A percentile compares a stretch with the other conserved stretches of the same genome.
These are phyloP conservation scores for Lipomyces yamadae DNA, from an alignment of 805 yeast genomes.

Conservation along the genomic window DNA sequence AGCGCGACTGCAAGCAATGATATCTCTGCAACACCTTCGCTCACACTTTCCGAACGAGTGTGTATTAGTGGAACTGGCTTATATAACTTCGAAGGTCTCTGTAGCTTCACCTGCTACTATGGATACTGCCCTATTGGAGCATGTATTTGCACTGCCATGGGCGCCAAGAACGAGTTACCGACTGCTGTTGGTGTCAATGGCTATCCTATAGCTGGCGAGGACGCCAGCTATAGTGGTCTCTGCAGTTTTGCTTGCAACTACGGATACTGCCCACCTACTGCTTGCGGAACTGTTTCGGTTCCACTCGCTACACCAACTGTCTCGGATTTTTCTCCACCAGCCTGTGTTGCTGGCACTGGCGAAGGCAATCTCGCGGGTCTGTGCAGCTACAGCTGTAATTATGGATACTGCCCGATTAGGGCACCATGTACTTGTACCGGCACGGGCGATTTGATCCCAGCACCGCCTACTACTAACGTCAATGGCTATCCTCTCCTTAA, in stretches of 20 bases:
- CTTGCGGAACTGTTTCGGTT: not conserved
- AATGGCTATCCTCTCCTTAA: not conserved
- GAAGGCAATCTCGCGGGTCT: not conserved
- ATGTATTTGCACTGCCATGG: not conserved
- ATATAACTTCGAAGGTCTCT: not conserved
- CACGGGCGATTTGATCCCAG: not conserved
- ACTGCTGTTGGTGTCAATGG: not conserved
- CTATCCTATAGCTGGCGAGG: not conserved
- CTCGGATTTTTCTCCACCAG: not conserved
- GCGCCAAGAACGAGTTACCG: not conserved
- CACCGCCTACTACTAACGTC: not conserved
- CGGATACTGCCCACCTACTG: not conserved
- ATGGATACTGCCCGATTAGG: not conserved
- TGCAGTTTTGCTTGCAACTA: not conserved
- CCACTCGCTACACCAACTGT: not conserved
- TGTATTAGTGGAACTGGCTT: not conserved
- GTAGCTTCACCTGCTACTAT: not conserved
- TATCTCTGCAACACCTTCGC: not conserved
- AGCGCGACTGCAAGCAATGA: conserved; percentile 5
- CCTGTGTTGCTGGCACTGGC: not conserved
- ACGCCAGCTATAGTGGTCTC: not conserved
- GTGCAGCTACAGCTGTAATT: not conserved
- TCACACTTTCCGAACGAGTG: not conserved
- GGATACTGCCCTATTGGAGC: not conserved
- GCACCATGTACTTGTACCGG: not conserved